phyloP scores from a whole-genome alignment of 2,329 filamentous ascomycete species.

The Whalleya microplaca region DNA sequence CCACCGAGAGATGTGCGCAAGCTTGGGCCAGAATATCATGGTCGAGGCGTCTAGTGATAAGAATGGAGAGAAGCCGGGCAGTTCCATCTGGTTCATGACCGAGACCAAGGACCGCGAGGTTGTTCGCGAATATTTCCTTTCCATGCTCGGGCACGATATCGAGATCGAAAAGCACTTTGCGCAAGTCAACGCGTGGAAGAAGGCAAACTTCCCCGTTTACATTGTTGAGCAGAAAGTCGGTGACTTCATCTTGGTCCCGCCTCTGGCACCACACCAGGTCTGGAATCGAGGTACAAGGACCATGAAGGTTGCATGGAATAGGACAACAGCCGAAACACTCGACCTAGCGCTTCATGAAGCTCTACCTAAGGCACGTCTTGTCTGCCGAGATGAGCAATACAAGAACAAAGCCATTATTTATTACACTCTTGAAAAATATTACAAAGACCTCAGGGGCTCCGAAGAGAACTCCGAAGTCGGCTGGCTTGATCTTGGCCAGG shows the following conservation, averaged over 20 bases:
- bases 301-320: constrained; percentile 98
- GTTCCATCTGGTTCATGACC: constrained; percentile 99
- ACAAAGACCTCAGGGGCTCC: constrained; percentile 58
- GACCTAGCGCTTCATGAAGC: constrained; percentile 86
- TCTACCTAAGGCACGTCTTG: constrained; percentile 83
- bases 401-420: constrained; percentile 97
- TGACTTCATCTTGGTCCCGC: constrained; percentile 92
- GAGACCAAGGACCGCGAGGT: constrained; percentile 89
- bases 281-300: constrained; percentile 97
- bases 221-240: constrained; percentile 88
- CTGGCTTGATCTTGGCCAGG: constrained; percentile 52
- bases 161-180: constrained; percentile 98
- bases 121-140: constrained; percentile 92
- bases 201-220: constrained; percentile 90
- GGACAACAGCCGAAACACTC: constrained; percentile 89
- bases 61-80: constrained; percentile 79
- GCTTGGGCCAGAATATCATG: constrained; percentile 97
- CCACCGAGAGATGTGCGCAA: constrained; percentile 97
- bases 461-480: constrained; percentile 53
- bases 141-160: constrained; percentile 91
- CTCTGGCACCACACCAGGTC: constrained; percentile 94
- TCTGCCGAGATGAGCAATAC: constrained; percentile 97
- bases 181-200: constrained; percentile 93
- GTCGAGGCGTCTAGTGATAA: constrained; percentile 80
- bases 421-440: constrained; percentile 82